A percentile compares a stretch with the other conserved stretches of the same genome.
Evolutionary conservation across 1,284 basidiomycete genomes (phyloP).

Genomic region (Melampsora americana): DNA sequence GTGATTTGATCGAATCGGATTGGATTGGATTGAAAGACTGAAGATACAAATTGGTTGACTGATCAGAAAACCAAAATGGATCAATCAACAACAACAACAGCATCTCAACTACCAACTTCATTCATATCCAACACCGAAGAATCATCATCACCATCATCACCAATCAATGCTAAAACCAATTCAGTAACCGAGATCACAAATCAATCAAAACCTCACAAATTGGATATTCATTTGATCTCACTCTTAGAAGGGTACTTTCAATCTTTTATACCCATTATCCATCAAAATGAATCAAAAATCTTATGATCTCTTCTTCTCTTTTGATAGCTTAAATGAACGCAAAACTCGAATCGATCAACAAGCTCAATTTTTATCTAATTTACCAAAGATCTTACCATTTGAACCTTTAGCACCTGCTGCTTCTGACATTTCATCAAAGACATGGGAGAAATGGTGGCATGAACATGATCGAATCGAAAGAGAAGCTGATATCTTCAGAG

Average conservation of each 20-base stretch:
- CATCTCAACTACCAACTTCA: background rate
- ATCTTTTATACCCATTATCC: background rate
- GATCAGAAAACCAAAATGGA: background rate
- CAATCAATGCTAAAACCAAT: background rate
- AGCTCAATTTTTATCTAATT: slow-evolving; percentile 30
- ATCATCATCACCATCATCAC: too few relatives aligned
- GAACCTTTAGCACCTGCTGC: slow-evolving; percentile 35
- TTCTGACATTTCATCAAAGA: slow-evolving; percentile 25
- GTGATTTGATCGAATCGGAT: background rate
- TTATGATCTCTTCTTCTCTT: background rate
- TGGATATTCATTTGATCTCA: slow-evolving; percentile 30
- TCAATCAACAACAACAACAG: background rate
- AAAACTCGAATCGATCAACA: slow-evolving; percentile 37
- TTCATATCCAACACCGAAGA: background rate
- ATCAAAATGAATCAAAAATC: background rate
- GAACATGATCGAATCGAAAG: slow-evolving; percentile 43
- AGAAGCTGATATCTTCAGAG: slow-evolving; percentile 37
- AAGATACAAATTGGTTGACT: background rate
- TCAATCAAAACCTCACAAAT: slow-evolving; percentile 5
- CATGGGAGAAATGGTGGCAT: slow-evolving; percentile 29
- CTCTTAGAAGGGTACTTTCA: slow-evolving; percentile 27
- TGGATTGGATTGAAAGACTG: background rate
- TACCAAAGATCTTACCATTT: slow-evolving; percentile 38
- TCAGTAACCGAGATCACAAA: background rate
- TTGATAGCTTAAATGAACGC: slow-evolving; percentile 28